Evolutionary conservation across 2,329 filamentous ascomycete genomes (phyloP).

Genomic region (Triangularia setosa): DNA sequence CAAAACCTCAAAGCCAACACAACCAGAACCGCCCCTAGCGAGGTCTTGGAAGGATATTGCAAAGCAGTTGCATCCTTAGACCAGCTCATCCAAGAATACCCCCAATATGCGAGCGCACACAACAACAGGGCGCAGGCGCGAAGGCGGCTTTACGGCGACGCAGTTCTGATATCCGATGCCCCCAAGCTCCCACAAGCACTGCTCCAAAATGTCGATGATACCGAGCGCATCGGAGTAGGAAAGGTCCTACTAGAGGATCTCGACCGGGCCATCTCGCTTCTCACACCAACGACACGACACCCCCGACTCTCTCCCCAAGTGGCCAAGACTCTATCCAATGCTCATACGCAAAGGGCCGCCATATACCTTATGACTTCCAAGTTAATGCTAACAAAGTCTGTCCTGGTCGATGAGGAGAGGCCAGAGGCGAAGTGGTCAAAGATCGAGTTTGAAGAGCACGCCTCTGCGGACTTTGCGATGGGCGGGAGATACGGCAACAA

Average conservation of each 20-base stretch:
- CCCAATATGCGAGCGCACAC: conserved; percentile 66
- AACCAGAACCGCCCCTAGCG: conserved; percentile 26
- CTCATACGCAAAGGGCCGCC: conserved; percentile 68
- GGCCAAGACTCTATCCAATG: conserved; percentile 62
- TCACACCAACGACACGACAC: conserved; percentile 49
- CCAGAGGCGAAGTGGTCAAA: conserved; percentile 48
- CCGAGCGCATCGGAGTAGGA: conserved; percentile 39
- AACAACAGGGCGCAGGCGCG: conserved; percentile 71
- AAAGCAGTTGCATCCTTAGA: conserved; percentile 48
- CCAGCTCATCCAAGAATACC: conserved; percentile 52
- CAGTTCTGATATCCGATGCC: conserved; percentile 45
- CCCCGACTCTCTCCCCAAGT: conserved; percentile 59
- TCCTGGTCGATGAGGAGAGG: conserved; percentile 39
- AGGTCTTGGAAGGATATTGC: conserved; percentile 43
- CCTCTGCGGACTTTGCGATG: conserved; percentile 59
- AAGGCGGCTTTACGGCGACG: conserved; percentile 59
- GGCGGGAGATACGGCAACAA: conserved; percentile 64
- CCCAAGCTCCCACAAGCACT: conserved; percentile 39
- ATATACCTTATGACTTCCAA: conserved; percentile 60
- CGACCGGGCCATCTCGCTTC: conserved; percentile 53
- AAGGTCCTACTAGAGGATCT: conserved; percentile 49
- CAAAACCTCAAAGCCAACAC: conserved; percentile 44
- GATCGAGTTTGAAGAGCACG: conserved; percentile 58
- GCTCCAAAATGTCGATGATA: conserved; percentile 34
- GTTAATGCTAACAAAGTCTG: conserved; percentile 34